phyloP scores from a whole-genome alignment of 257 asterid genomes.

The Thymus quinquecostatus region DNA sequence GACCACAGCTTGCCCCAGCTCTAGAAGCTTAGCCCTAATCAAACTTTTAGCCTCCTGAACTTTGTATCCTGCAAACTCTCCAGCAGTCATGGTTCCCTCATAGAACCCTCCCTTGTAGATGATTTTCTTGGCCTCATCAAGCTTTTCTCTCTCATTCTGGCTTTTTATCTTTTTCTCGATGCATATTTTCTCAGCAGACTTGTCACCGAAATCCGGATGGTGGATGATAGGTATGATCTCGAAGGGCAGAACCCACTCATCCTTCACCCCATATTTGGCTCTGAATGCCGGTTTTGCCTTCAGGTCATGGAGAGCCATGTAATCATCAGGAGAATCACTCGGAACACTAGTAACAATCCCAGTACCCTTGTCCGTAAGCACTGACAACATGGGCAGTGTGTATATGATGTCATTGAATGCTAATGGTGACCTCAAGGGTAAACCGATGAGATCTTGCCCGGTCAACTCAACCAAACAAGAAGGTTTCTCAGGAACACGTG shows the following conservation, averaged over 20 bases:
- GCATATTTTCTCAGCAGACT: slow-evolving; percentile 90
- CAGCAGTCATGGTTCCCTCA: slow-evolving; percentile 85
- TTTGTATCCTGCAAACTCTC: slow-evolving; percentile 75
- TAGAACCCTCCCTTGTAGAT: slow-evolving; percentile 93
- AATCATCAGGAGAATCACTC: slow-evolving; percentile 94
- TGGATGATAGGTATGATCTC: slow-evolving; percentile 86
- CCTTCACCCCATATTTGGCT: slow-evolving; percentile 83
- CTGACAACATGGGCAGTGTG: slow-evolving; percentile 88
- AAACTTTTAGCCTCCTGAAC: slow-evolving; percentile 86
- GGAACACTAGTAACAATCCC: slow-evolving; percentile 98
- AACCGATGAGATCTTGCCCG: slow-evolving; percentile 90
- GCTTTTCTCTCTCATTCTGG: slow-evolving; percentile 94
- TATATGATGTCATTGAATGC: slow-evolving; percentile 77
- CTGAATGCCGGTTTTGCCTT: slow-evolving; percentile 82
- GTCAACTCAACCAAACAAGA: slow-evolving; percentile 83
- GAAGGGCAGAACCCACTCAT: slow-evolving; percentile 91
- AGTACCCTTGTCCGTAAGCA: slow-evolving; percentile 93
- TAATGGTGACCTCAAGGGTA: slow-evolving; percentile 76
- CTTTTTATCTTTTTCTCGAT: slow-evolving; percentile 81
- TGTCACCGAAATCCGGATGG: slow-evolving; percentile 92
- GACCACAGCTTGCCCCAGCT: slow-evolving; percentile 68
- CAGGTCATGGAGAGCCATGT: slow-evolving; percentile 85
- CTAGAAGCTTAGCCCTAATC: slow-evolving; percentile 71
- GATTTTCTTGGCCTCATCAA: slow-evolving; percentile 93
- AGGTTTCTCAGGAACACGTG: slow-evolving; percentile 75